Percentiles rank a stretch among this genome's conserved stretches.
Conservation (phyloP, 148 eudicot genomes). For the Rhododendron henanense region DNA sequence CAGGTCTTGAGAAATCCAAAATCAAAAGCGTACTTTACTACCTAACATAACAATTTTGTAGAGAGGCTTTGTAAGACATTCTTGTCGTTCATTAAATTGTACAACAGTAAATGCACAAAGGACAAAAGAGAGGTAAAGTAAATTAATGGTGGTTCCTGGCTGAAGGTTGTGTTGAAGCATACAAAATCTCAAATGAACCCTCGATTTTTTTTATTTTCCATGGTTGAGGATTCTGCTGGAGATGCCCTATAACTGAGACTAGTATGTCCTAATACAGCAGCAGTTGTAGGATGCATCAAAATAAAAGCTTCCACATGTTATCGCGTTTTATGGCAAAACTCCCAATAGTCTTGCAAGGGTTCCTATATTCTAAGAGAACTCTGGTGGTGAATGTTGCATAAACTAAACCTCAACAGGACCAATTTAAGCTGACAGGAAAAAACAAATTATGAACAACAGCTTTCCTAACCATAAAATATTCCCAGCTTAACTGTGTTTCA, state of each 20-base stretch:
- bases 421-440: not conserved
- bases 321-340: not conserved
- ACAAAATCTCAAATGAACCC: not conserved
- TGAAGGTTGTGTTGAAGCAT: not conserved
- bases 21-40: not conserved
- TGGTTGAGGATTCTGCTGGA: not conserved
- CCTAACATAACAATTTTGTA: not conserved
- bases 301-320: conserved; percentile 1
- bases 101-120: not conserved
- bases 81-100: not conserved
- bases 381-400: not conserved
- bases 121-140: not conserved
- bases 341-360: not conserved
- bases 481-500: not conserved
- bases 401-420: not conserved
- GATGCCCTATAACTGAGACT: not conserved
- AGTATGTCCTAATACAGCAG: not conserved
- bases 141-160: not conserved
- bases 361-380: not conserved
- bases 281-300: not conserved
- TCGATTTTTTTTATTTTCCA: not conserved
- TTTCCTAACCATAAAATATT: not conserved
- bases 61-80: not conserved
- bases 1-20: not conserved
- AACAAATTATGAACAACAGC: not conserved